Conservation (phyloP, 805 yeast genomes). For the Ogataea paraovalis region DNA sequence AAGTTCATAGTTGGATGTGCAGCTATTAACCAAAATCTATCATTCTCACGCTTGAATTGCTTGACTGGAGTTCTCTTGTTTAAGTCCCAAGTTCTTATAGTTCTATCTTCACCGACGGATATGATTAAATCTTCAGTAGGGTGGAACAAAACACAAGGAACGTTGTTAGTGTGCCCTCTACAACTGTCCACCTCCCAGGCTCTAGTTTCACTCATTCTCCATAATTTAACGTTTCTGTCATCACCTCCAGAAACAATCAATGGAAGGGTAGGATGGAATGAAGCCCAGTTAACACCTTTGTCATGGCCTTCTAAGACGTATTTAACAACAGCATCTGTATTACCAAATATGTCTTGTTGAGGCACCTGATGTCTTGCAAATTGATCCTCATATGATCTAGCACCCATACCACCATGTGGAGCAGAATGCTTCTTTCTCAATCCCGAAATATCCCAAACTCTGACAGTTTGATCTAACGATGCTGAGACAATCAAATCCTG, state of each 20-base stretch:
- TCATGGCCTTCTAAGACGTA: constrained; percentile 97
- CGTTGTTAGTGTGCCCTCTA: constrained; percentile 95
- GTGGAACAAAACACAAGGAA: constrained; percentile 84
- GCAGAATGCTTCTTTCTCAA: constrained; percentile 94
- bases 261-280: constrained; percentile 96
- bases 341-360: constrained; percentile 91
- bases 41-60: constrained; percentile 89
- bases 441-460: constrained; percentile 98
- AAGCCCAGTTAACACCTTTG: constrained; percentile 97
- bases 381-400: constrained; percentile 46
- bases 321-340: constrained; percentile 90
- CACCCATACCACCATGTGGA: constrained; percentile 36
- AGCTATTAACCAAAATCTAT: constrained; percentile 90
- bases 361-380: constrained; percentile 57
- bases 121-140: constrained; percentile 89
- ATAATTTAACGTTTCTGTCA: constrained; percentile 88
- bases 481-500: constrained; percentile 95
- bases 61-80: constrained; percentile 90
- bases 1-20: constrained; percentile 87
- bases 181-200: constrained; percentile 99
- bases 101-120: constrained; percentile 94
- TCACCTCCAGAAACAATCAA: constrained; percentile 94
- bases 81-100: constrained; percentile 94
- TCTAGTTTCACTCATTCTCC: constrained; percentile 97
- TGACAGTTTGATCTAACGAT: constrained; percentile 95